Base-by-base conservation (phyloP, 2,329 filamentous ascomycete species). In the Polychaeton citri region DNA sequence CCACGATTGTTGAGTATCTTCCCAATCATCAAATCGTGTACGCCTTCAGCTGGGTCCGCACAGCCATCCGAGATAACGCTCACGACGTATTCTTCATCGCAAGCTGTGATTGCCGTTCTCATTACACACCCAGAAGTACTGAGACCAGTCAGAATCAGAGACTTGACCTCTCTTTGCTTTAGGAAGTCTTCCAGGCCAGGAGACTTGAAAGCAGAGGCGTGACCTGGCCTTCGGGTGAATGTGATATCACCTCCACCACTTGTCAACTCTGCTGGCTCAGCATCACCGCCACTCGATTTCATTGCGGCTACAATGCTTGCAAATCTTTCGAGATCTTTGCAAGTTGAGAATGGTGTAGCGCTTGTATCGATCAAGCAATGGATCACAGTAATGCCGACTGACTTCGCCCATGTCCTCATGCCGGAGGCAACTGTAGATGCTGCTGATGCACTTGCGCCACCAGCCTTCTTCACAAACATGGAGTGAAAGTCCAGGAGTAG, bases 401-500 rank as follows among this genome's bases (percentile, higher is more conserved):
- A 37, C 19, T 50, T 45, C 12, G 53, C 53, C 53, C 53, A 56
- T 15, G 24, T 33, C 7, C 48, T 37, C 32, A 52, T 38, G 7
- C 45, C 35, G 18, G 42, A 38, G 1, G 53, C 53, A 30, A 41
- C 34, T 17, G 41, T 33, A 16, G 49, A 21, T 15, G 50, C 46
- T 15, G 39, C 32, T 15, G 38, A 19, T 17, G 34, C 43, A 15
- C 33, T 36, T 10, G 44, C 31, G 7, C 43, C 47, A 19, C 38
- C 32, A 12, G 26, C 8, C 33, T 34, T 32, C 7, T 43, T 16
- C n/a, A 52, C 39, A 18, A 49, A 39, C 10, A 48, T 21, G 21
- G 37, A 37, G 40, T 57, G 52, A 33, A 54, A 57, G 43, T 57
- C 53, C 5, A 55, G 45, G 7, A 57, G 46, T n/a, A 55, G 42